Evolutionary conservation across 31 red algal genomes (phyloP).

Genomic region (Asparagopsis taxiformis): DNA sequence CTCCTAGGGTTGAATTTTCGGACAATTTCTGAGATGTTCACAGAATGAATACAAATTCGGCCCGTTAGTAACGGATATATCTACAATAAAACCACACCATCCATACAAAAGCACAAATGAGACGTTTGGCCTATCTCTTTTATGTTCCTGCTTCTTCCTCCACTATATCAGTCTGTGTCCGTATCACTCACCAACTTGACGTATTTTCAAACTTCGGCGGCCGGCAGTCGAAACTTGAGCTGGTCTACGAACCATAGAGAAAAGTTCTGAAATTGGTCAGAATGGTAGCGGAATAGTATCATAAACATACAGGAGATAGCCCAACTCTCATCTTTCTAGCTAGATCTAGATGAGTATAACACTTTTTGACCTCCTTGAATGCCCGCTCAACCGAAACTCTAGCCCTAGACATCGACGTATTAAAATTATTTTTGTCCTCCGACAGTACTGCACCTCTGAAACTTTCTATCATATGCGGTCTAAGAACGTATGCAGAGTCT

Average conservation of each 20-base stretch:
- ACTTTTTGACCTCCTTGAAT: neutral
- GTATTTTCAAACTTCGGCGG: neutral
- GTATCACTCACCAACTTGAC: too few relatives aligned
- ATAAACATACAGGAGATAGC: neutral
- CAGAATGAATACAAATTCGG: too few relatives aligned
- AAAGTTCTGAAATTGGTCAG: neutral
- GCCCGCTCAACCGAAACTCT: neutral
- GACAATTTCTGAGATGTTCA: too few relatives aligned
- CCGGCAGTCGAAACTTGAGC: neutral
- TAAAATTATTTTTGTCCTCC: neutral
- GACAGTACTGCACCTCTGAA: neutral
- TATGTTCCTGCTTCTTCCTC: too few relatives aligned
- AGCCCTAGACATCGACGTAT: neutral
- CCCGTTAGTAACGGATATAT: too few relatives aligned
- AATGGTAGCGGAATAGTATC: neutral
- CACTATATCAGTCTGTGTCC: too few relatives aligned
- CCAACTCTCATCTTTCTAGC: neutral
- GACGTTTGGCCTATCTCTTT: too few relatives aligned
- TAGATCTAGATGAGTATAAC: neutral
- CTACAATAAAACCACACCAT: too few relatives aligned
- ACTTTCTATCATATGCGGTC: neutral
- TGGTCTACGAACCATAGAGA: neutral
- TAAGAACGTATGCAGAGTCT: slow-evolving; percentile 2
- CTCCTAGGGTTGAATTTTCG: too few relatives aligned
- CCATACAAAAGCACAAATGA: too few relatives aligned